Conservation (phyloP, 169 alveolate species). For the Babesia gibsoni region DNA sequence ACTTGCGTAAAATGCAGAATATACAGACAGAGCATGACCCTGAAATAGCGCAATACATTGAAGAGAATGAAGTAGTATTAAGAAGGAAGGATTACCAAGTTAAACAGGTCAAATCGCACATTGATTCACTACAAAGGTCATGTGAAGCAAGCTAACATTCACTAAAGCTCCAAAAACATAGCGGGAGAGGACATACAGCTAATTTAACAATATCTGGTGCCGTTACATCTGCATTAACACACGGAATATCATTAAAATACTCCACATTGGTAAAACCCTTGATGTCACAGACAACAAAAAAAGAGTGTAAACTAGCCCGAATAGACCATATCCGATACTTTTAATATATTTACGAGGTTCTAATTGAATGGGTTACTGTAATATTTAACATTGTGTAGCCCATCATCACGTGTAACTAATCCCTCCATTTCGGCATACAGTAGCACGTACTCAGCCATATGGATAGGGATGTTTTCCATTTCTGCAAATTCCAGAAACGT, state of each 20-base stretch:
- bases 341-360: too few species aligned
- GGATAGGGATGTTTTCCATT: slow-evolving; percentile 9
- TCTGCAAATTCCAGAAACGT: slow-evolving; percentile 8
- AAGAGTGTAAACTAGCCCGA: neutral
- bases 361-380: slow-evolving; percentile 31
- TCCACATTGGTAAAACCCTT: neutral
- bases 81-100: slow-evolving; percentile 48
- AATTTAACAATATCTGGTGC: neutral
- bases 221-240: neutral
- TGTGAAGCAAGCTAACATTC: neutral
- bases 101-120: slow-evolving; percentile 34
- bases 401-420: slow-evolving; percentile 48
- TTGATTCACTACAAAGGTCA: neutral
- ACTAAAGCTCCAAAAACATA: neutral
- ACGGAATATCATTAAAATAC: neutral
- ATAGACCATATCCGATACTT: too few species aligned
- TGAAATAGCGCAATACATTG: slow-evolving; percentile 21
- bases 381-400: slow-evolving; percentile 4
- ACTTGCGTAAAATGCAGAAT: too few species aligned
- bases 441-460: slow-evolving; percentile 41
- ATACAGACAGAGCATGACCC: slow-evolving; percentile 25
- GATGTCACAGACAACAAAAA: neutral
- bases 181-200: neutral
- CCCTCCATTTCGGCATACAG: slow-evolving; percentile 47
- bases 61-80: slow-evolving; percentile 54